phyloP scores from a whole-genome alignment of 305 asterid genomes.

The Fraxinus albicans region DNA sequence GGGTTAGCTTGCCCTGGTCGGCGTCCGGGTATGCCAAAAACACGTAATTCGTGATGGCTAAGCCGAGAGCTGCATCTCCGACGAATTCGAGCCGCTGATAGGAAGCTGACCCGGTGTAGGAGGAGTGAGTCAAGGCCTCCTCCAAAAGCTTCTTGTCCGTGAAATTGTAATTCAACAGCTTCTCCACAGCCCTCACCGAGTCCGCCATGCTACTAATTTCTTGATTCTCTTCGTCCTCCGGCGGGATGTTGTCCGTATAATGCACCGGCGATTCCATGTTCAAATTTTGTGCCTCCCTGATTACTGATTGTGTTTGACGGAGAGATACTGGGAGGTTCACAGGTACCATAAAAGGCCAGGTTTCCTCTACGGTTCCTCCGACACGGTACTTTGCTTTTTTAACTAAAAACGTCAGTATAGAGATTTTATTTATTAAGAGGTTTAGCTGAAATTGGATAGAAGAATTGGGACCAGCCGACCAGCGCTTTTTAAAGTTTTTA shows the following conservation, averaged over 20 bases:
- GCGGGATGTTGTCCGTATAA: not conserved
- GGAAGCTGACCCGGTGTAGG: constrained; percentile 46
- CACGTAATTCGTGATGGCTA: constrained; percentile 45
- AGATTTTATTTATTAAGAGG: not conserved
- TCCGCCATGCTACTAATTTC: constrained; percentile 37
- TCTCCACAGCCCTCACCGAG: constrained; percentile 48
- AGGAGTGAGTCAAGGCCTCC: constrained; percentile 76
- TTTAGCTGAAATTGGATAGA: not conserved
- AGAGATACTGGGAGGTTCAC: not conserved
- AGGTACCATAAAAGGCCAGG: not conserved
- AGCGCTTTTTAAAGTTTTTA: not conserved
- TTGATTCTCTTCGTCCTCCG: constrained; percentile 10
- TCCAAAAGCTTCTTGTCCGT: constrained; percentile 51
- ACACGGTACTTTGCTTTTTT: not conserved
- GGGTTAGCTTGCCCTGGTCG: constrained; percentile 63
- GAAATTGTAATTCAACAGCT: constrained; percentile 42
- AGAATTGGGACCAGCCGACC: not conserved
- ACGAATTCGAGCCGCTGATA: constrained; percentile 74
- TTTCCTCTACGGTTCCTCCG: not conserved
- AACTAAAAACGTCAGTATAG: not conserved
- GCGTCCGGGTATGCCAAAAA: constrained; percentile 42
- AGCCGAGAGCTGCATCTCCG: constrained; percentile 65
- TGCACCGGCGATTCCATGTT: not conserved
- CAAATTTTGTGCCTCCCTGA: not conserved
- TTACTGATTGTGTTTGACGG: not conserved